These are phyloP conservation scores for Chaetomium sp. DNA, from an alignment of 2,329 filamentous ascomycete species.

Conservation along the genomic window DNA sequence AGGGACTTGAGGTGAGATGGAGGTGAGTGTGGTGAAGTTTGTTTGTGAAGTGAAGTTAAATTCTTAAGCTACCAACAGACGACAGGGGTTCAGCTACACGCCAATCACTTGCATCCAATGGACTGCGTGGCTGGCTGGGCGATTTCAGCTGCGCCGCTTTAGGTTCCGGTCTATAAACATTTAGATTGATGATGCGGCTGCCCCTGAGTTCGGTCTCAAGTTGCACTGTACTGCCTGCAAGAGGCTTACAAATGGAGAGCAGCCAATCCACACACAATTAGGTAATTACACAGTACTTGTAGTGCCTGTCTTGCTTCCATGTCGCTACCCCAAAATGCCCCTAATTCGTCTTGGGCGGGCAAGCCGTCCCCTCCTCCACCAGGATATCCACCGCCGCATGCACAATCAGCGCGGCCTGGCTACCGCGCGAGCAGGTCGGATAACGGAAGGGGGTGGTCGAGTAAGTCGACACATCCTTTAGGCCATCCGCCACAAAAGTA, in stretches of 20 bases:
- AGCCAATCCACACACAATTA: neutral
- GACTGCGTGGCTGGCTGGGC: neutral
- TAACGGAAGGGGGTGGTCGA: slow-evolving; percentile 16
- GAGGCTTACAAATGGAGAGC: neutral
- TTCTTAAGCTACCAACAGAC: neutral
- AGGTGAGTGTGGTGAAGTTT: neutral
- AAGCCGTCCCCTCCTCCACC: neutral
- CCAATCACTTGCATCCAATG: neutral
- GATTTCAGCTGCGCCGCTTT: neutral
- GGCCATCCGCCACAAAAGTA: slow-evolving; percentile 12
- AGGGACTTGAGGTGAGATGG: neutral
- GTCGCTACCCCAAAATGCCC: neutral
- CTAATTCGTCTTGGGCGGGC: neutral
- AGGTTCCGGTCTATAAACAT: neutral
- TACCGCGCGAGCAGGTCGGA: slow-evolving; percentile 21
- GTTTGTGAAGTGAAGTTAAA: neutral
- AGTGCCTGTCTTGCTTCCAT: neutral
- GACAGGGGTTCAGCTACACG: neutral
- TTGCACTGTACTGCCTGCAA: no score
- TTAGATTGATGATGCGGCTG: neutral
- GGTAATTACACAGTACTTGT: no score
- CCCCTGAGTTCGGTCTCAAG: no score
- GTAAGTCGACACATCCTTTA: slow-evolving; percentile 15
- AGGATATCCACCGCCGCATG: slow-evolving; percentile 21
- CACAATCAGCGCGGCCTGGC: slow-evolving; percentile 23